These are phyloP conservation scores for Arachnomyces sp. DNA, from an alignment of 2,329 filamentous ascomycete species.

Conservation along the genomic window DNA sequence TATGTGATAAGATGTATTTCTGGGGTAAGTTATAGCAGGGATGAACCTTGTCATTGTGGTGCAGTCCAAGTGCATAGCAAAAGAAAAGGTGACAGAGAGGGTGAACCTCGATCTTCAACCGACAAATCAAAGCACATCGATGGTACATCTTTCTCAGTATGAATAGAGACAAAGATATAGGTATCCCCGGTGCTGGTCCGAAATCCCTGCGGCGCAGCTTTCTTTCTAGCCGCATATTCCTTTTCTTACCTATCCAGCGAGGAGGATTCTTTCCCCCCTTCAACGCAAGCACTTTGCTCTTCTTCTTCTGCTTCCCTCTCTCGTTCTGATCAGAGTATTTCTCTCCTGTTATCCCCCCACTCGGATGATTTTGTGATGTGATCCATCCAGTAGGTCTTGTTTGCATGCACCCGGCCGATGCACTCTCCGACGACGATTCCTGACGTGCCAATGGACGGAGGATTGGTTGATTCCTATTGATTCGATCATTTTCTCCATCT, in stretches of 20 bases:
- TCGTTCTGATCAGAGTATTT: constrained; percentile 11
- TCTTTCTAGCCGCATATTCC: constrained; percentile 3
- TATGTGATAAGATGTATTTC: no score
- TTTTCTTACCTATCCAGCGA: constrained; percentile 17
- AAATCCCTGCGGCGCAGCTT: no score
- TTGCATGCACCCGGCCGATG: constrained; percentile 19
- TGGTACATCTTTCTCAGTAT: no score
- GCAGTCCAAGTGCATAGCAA: no score
- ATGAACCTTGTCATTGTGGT: no score
- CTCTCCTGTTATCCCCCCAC: constrained; percentile 16
- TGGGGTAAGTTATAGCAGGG: no score
- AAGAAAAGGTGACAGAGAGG: no score
- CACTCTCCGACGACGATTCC: constrained; percentile 3
- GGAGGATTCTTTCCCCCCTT: constrained; percentile 9
- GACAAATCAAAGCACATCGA: no score
- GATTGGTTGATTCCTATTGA: background rate
- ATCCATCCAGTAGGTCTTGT: constrained; percentile 20
- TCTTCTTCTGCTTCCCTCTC: constrained; percentile 8
- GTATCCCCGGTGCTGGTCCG: no score
- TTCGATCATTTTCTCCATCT: background rate
- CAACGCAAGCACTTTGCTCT: background rate
- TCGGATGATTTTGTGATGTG: constrained; percentile 23
- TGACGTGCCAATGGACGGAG: no score
- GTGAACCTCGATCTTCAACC: no score
- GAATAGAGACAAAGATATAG: no score